Conservation (phyloP, 257 asterid species). For the Plantago ovata region DNA sequence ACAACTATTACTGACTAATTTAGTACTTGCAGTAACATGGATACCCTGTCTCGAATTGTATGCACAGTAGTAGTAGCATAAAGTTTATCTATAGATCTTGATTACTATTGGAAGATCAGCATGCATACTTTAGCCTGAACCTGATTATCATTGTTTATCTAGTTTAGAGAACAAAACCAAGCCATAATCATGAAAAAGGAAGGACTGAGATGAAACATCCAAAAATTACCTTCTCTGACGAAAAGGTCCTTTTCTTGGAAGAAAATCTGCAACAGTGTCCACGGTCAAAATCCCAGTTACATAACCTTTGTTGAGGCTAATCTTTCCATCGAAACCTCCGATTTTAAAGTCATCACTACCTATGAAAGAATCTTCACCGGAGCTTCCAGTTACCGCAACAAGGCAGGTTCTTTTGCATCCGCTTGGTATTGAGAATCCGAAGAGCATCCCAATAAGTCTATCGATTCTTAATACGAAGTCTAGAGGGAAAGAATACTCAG, state of each 20-base stretch:
- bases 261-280: constrained; percentile 91
- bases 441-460: constrained; percentile 81
- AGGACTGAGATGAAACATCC: neutral
- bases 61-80: too few species aligned
- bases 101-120: neutral
- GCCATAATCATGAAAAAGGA: constrained; percentile 1
- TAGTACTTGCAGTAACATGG: too few species aligned
- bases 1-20: too few species aligned
- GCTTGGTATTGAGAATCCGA: constrained; percentile 79
- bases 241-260: constrained; percentile 81
- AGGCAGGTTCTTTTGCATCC: constrained; percentile 86
- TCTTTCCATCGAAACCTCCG: constrained; percentile 60
- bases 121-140: neutral
- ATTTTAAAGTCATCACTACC: constrained; percentile 61
- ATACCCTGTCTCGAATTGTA: too few species aligned
- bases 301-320: constrained; percentile 62
- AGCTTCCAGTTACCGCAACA: constrained; percentile 66
- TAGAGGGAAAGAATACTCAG: constrained; percentile 75
- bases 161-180: neutral
- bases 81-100: too few species aligned
- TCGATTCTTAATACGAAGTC: constrained; percentile 78
- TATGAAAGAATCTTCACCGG: constrained; percentile 46
- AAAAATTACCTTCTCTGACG: constrained; percentile 70
- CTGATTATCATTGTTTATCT: neutral
- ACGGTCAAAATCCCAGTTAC: constrained; percentile 86